Evolutionary conservation across 805 yeast genomes (phyloP).

Genomic region (Millerozyma miso): DNA sequence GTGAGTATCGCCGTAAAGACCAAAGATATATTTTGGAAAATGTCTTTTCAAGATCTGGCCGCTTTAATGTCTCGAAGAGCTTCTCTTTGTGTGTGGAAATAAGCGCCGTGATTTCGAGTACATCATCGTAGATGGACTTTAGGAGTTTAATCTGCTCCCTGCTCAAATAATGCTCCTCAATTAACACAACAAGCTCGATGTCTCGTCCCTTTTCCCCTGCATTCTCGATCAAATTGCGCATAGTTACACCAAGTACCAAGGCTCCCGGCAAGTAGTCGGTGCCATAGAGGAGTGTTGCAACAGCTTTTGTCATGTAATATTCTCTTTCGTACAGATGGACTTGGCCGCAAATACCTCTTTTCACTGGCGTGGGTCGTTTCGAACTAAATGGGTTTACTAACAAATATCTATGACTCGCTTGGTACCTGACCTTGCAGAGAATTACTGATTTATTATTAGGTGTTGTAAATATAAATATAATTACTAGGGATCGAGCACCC

Average conservation of each 20-base stretch:
- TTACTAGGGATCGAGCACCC: background rate
- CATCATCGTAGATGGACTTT: slow-evolving; percentile 22
- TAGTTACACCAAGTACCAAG: slow-evolving; percentile 42
- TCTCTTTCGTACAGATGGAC: too few species aligned
- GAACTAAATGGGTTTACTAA: too few species aligned
- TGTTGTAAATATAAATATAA: too few species aligned
- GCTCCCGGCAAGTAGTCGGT: slow-evolving; percentile 56
- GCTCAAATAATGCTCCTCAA: slow-evolving; percentile 26
- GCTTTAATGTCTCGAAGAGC: slow-evolving; percentile 31
- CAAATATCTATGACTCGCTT: too few species aligned
- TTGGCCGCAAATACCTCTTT: background rate
- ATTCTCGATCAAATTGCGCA: slow-evolving; percentile 13
- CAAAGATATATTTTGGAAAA: slow-evolving; percentile 57
- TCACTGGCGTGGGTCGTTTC: background rate
- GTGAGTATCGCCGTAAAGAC: slow-evolving; percentile 42
- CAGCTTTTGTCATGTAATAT: slow-evolving; percentile 28
- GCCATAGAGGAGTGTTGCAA: slow-evolving; percentile 47
- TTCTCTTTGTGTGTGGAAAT: slow-evolving; percentile 21
- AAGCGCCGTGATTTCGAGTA: slow-evolving; percentile 24
- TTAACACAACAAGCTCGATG: slow-evolving; percentile 26
- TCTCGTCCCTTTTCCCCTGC: slow-evolving; percentile 1
- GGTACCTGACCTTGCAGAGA: too few species aligned
- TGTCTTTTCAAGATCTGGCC: slow-evolving; percentile 52
- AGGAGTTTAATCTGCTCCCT: slow-evolving; percentile 24
- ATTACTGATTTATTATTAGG: too few species aligned